A percentile compares a stretch with the other conserved stretches of the same genome.
Evolutionary conservation across 2,329 filamentous ascomycete genomes (phyloP).

Genomic region (Fusarium incarnatum): DNA sequence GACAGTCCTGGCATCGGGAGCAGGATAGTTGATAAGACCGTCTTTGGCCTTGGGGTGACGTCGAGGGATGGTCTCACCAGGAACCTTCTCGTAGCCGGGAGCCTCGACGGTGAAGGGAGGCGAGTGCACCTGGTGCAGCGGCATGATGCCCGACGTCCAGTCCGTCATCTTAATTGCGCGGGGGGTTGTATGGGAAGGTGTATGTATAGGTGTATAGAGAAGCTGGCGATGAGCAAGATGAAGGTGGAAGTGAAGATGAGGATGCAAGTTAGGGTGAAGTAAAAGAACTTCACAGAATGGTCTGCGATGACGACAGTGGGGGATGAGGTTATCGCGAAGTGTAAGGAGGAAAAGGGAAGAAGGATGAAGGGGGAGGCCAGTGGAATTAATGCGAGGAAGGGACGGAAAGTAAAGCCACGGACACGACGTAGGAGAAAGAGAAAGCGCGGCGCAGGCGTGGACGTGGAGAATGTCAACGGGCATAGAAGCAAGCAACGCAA

Average conservation of each 20-base stretch:
- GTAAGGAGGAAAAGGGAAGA: conserved; percentile 23
- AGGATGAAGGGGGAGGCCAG: conserved; percentile 22
- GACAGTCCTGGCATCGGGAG: conserved; percentile 78
- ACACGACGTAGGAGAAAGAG: conserved; percentile 31
- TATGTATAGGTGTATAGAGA: conserved; percentile 9
- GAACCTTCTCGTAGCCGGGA: conserved; percentile 73
- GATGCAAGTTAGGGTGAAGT: conserved; percentile 13
- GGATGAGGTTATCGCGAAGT: conserved; percentile 39
- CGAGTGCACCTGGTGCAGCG: conserved; percentile 71
- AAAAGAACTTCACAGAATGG: conserved; percentile 19
- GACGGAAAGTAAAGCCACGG: conserved; percentile 28
- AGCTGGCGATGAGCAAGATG: conserved; percentile 8
- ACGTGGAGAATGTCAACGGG: conserved; percentile 34
- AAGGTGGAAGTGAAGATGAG: conserved; percentile 9
- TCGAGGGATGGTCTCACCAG: conserved; percentile 87
- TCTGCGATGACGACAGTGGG: conserved; percentile 26
- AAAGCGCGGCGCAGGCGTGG: conserved; percentile 14
- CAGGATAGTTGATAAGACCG: conserved; percentile 72
- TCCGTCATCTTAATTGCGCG: conserved; percentile 43
- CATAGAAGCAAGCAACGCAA: conserved; percentile 23
- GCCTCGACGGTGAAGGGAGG: conserved; percentile 81
- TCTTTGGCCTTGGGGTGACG: conserved; percentile 79
- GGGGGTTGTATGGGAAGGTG: conserved; percentile 27
- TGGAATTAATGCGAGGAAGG: conserved; percentile 39
- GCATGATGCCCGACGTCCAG: conserved; percentile 60